Percentiles rank a stretch among this genome's conserved stretches.
Conservation (phyloP, 1,139 yeast genomes). For the Scheffersomyces titani region DNA sequence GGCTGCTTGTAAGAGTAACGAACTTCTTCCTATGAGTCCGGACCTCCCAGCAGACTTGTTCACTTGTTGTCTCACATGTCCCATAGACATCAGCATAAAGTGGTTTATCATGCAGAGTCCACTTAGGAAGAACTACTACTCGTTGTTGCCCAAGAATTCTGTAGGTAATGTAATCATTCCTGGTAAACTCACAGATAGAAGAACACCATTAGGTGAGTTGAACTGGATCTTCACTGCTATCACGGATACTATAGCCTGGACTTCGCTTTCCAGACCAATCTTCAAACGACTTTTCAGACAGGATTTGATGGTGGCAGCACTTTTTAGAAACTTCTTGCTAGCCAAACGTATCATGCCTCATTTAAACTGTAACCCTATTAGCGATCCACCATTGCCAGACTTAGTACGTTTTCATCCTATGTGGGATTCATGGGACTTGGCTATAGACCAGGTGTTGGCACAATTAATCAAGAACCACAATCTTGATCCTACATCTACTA, state of each 20-base stretch:
- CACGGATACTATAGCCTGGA: constrained; percentile 98
- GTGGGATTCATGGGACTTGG: constrained; percentile 99
- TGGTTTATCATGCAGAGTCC: constrained; percentile 91
- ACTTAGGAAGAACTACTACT: constrained; percentile 56
- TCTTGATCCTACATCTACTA: constrained; percentile 10
- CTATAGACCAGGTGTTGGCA: constrained; percentile 89
- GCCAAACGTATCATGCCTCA: constrained; percentile 96
- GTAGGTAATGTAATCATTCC: constrained; percentile 75
- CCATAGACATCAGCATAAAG: constrained; percentile 89
- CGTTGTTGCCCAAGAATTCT: constrained; percentile 48
- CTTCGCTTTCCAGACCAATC: constrained; percentile 80
- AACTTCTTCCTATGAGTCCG: constrained; percentile 88
- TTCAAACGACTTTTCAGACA: constrained; percentile 91
- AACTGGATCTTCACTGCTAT: constrained; percentile 98
- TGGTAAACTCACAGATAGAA: constrained; percentile 86
- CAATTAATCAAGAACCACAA: constrained; percentile 52
- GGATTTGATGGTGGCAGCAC: constrained; percentile 94
- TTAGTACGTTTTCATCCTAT: constrained; percentile 78
- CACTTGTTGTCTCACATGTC: constrained; percentile 93
- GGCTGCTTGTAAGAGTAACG: constrained; percentile 90
- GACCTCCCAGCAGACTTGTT: constrained; percentile 94
- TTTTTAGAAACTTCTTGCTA: constrained; percentile 85
- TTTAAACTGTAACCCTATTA: constrained; percentile 90
- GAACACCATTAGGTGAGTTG: constrained; percentile 94
- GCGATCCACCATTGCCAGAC: constrained; percentile 92